Evolutionary conservation across 2,329 filamentous ascomycete genomes (phyloP), one percentile per base, ranked within the genome.

Genomic region (Alternaria sp.): DNA sequence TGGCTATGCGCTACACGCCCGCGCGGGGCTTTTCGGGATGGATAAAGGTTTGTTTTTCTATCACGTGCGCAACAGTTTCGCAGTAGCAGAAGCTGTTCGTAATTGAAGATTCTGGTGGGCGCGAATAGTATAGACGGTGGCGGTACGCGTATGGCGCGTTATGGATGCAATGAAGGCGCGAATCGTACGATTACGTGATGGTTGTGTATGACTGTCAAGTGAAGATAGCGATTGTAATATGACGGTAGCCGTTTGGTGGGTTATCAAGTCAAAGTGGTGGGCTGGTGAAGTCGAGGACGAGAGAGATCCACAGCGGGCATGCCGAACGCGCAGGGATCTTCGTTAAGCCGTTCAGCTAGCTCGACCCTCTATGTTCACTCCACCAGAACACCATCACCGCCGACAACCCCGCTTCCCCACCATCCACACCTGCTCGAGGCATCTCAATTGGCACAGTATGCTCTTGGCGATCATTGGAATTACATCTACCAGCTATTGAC

Each of bases 371-470:
- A 41, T 48, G 36, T 60, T 62, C 65, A 67, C 62, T 65, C 65
- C 62, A 65, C 70, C 66, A 70, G 68, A 71, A 72, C 65, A 57
- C 68, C 48, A 60, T 69, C 72, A 67, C 69, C 66, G 72, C 68
- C 59, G 60, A 41, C 60, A 54, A 61, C 59, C 66, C 67, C 64
- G 62, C 67, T 54, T 50, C 48, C 50, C 51, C 54, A 25, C 50
- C 66, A 14, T 46, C 53, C n/a, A 52, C 60, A 51, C 56, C 41
- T 60, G 50, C 62, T 66, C 62, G 65, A 69, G 69, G 59, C 71
- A 71, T 68, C 63, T 66, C 73, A 78, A 78, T 77, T 75, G 73
- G 64, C 62, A 54, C 51, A 56, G 71, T 73, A 72, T 43, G 62
- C 10, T 32, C 40, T 50, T 7, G 5, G 46, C 5, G 30, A 12